Evolutionary conservation across 805 yeast genomes (phyloP).

Genomic region (Monosporozyma servazzii): DNA sequence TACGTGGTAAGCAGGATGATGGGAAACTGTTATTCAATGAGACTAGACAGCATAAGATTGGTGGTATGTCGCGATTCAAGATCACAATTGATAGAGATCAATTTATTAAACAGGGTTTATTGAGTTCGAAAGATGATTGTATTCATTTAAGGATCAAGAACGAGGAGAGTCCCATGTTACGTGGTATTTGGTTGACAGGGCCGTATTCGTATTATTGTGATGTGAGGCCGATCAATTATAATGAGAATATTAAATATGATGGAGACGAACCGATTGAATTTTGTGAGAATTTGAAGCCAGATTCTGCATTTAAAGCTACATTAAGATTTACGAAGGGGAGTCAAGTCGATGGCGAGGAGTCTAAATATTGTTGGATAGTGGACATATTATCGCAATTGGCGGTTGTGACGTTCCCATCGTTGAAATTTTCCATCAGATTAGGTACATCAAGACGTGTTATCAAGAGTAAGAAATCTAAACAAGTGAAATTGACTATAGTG

Average conservation of each 20-base stretch:
- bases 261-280: conserved; percentile 35
- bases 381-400: conserved; percentile 77
- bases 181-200: conserved; percentile 83
- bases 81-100: conserved; percentile 15
- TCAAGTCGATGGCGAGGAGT: conserved; percentile 16
- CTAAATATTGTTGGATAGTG: conserved; percentile 58
- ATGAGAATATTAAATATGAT: conserved; percentile 36
- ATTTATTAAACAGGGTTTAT: conserved; percentile 9
- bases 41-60: conserved; percentile 17
- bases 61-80: conserved; percentile 23
- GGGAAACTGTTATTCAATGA: conserved; percentile 18
- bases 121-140: conserved; percentile 6
- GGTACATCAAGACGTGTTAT: conserved; percentile 34
- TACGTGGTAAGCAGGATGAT: background rate
- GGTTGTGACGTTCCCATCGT: conserved; percentile 58
- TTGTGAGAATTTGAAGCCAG: conserved; percentile 56
- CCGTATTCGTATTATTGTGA: conserved; percentile 84
- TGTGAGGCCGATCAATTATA: conserved; percentile 58
- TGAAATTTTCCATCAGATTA: conserved; percentile 55
- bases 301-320: conserved; percentile 52
- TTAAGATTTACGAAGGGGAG: conserved; percentile 40
- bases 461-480: conserved; percentile 8
- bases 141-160: conserved; percentile 50
- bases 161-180: conserved; percentile 56
- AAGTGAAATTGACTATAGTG: background rate